Conservation (phyloP, 2,329 filamentous ascomycete species). For the Eurotiales sp. region DNA sequence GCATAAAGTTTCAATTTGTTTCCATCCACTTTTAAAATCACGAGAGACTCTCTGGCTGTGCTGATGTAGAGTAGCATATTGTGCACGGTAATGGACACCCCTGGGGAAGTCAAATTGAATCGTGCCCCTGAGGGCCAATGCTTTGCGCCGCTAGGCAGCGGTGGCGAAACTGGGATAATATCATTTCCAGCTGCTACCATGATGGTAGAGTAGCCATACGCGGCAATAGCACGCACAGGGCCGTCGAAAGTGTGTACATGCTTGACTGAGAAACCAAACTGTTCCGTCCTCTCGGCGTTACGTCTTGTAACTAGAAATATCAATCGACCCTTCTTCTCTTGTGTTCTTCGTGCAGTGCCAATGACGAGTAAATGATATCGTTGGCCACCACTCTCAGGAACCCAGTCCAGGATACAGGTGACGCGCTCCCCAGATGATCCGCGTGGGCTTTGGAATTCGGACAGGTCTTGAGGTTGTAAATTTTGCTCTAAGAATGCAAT, state of each 20-base stretch:
- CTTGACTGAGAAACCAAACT: constrained; percentile 33
- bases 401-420: constrained; percentile 41
- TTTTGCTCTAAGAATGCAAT: constrained; percentile 35
- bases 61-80: constrained; percentile 51
- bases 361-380: constrained; percentile 40
- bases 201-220: constrained; percentile 41
- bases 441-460: constrained; percentile 24
- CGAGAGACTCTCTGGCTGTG: constrained; percentile 52
- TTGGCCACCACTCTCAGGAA: constrained; percentile 30
- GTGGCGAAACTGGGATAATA: constrained; percentile 42
- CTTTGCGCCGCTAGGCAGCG: constrained; percentile 30
- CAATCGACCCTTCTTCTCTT: constrained; percentile 31
- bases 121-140: constrained; percentile 40
- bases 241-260: constrained; percentile 33
- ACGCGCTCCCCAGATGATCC: constrained; percentile 39
- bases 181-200: constrained; percentile 46
- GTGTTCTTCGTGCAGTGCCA: constrained; percentile 33
- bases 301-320: constrained; percentile 36
- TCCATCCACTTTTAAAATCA: constrained; percentile 43
- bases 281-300: constrained; percentile 21
- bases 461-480: background rate
- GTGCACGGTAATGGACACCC: constrained; percentile 47
- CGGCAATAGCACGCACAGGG: constrained; percentile 55
- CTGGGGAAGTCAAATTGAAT: constrained; percentile 46
- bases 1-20: constrained; percentile 31